A percentile compares a stretch with the other conserved stretches of the same genome.
Evolutionary conservation across 768 basidiomycete genomes (phyloP).

Genomic region (Kwoniella dendrophila): DNA sequence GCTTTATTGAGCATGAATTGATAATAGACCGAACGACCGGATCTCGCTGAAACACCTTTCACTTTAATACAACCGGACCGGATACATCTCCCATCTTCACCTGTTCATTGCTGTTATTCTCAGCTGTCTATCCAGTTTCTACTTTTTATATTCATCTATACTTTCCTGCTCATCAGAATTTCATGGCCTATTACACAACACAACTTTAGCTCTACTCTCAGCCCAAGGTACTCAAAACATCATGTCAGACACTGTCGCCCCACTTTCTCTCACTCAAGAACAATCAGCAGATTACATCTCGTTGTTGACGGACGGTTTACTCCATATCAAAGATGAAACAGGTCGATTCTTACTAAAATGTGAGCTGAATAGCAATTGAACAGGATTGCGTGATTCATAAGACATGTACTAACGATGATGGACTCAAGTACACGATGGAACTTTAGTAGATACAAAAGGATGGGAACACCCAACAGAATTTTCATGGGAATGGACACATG

Average conservation of each 20-base stretch:
- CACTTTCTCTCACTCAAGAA: conserved; percentile 26
- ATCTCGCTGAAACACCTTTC: too few relatives aligned
- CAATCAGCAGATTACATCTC: conserved; percentile 45
- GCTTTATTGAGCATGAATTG: too few relatives aligned
- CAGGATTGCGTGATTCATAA: not conserved
- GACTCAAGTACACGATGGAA: conserved; percentile 60
- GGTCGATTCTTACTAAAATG: conserved; percentile 61
- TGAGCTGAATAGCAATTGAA: conserved; percentile 23
- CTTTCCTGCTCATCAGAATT: too few relatives aligned
- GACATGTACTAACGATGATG: conserved; percentile 2
- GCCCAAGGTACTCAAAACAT: not conserved
- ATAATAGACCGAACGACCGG: too few relatives aligned
- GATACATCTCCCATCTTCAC: too few relatives aligned
- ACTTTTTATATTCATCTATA: too few relatives aligned
- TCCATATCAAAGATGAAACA: conserved; percentile 63
- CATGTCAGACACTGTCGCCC: conserved; percentile 18
- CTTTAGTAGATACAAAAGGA: conserved; percentile 64
- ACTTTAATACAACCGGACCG: too few relatives aligned
- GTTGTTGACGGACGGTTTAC: conserved; percentile 53
- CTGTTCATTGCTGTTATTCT: too few relatives aligned
- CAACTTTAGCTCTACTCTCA: not conserved
- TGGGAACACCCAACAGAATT: conserved; percentile 57
- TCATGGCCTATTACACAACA: not conserved
- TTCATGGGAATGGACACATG: conserved; percentile 62
- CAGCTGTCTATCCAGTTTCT: too few relatives aligned